Evolutionary conservation across 805 yeast genomes (phyloP).

Genomic region (Candida sonorensis): DNA sequence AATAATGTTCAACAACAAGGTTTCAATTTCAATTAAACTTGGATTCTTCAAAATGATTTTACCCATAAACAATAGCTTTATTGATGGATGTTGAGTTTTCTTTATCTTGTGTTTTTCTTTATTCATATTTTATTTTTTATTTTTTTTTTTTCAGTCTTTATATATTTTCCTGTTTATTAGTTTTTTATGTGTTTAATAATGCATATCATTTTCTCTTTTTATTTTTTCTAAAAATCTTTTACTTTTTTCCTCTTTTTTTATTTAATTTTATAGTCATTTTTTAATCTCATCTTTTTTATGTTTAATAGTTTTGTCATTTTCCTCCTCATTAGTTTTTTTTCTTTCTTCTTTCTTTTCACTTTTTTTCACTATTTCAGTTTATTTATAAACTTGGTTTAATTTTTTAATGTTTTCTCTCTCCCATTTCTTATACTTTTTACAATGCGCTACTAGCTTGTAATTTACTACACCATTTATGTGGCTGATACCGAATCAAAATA

Average conservation of each 20-base stretch:
- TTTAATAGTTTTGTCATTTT: not conserved
- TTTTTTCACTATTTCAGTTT: no score
- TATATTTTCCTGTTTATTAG: no score
- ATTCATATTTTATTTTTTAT: constrained; percentile 12
- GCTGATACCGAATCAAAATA: no score
- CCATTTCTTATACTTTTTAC: no score
- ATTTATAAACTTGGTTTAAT: no score
- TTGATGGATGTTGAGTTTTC: no score
- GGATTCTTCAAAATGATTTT: not conserved
- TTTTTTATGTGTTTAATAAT: no score
- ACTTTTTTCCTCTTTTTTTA: not conserved
- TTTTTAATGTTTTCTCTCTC: not conserved
- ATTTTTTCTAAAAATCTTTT: constrained; percentile 5
- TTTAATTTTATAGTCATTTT: not conserved
- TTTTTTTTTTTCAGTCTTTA: no score
- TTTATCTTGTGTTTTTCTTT: constrained; percentile 1
- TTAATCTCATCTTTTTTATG: not conserved
- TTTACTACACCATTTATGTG: no score
- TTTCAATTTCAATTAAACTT: constrained; percentile 37
- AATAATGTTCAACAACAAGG: constrained; percentile 39
- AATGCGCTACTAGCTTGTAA: no score
- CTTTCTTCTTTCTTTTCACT: not conserved
- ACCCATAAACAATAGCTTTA: no score
- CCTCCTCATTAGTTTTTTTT: not conserved
- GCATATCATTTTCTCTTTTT: not conserved